These are phyloP conservation scores for Saccharomyces hybrid DNA, from an alignment of 1,139 yeast genomes.

Conservation along the genomic window DNA sequence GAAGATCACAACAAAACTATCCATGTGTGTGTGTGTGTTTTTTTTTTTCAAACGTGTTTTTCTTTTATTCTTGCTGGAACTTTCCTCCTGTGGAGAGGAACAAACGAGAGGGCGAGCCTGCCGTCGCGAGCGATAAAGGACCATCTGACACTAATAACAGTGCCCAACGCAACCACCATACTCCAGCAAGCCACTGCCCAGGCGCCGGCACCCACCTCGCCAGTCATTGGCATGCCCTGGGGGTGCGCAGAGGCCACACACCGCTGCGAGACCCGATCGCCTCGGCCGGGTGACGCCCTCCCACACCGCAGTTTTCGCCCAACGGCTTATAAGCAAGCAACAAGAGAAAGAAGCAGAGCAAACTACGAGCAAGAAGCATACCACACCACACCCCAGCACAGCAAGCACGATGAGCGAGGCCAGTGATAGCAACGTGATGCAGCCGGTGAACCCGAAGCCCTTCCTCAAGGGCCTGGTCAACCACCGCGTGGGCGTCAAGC, in stretches of 20 bases:
- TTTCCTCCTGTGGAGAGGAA: not conserved
- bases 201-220: too few species aligned
- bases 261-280: too few species aligned
- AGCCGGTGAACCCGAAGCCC: constrained; percentile 86
- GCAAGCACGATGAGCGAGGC: not conserved
- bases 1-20: constrained; percentile 1
- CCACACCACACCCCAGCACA: not conserved
- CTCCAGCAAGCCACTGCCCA: not conserved
- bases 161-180: not conserved
- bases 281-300: too few species aligned
- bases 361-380: not conserved
- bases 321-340: not conserved
- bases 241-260: too few species aligned
- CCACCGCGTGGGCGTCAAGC: constrained; percentile 66
- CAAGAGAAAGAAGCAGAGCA: not conserved
- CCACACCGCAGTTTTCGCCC: too few species aligned
- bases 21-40: not conserved
- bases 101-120: not conserved
- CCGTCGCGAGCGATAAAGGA: not conserved
- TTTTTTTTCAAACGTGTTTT: not conserved
- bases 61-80: constrained; percentile 2
- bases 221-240: too few species aligned
- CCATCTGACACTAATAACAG: not conserved
- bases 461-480: constrained; percentile 69
- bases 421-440: constrained; percentile 32